Evolutionary conservation across 2,329 filamentous ascomycete species (phyloP).

Genomic region (Cryphonectria japonica): DNA sequence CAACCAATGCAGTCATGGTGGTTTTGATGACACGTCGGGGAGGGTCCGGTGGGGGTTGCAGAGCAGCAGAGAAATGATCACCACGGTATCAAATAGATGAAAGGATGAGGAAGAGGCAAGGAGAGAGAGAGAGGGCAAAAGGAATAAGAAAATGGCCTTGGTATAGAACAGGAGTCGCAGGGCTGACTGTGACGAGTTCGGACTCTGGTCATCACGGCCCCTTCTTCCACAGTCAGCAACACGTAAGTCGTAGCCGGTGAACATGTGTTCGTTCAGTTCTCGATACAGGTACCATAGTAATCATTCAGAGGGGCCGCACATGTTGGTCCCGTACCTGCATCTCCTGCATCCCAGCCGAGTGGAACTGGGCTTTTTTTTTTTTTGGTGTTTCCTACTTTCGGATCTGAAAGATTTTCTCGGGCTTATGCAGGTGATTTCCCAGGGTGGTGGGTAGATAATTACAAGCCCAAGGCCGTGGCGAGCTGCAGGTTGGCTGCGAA

Average conservation of each 20-base stretch:
- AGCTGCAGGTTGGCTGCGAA: background rate
- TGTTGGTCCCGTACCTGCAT: conserved; percentile 1
- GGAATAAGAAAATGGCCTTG: background rate
- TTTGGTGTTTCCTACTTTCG: background rate
- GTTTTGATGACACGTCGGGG: background rate
- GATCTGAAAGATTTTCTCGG: background rate
- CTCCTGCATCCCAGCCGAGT: background rate
- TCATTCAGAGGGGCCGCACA: background rate
- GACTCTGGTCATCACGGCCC: background rate
- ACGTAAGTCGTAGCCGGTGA: background rate
- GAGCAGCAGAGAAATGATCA: background rate
- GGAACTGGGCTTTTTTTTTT: background rate
- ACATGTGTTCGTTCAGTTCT: background rate
- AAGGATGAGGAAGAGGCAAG: background rate
- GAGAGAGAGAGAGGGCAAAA: background rate
- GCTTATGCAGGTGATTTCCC: background rate
- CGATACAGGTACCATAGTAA: background rate
- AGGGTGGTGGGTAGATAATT: background rate
- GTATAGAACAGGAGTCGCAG: background rate
- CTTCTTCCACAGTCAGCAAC: background rate
- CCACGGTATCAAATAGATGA: background rate
- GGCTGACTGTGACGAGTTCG: background rate
- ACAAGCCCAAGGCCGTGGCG: background rate
- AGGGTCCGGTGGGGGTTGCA: background rate
- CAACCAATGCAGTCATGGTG: background rate